phyloP scores from a whole-genome alignment of 2,329 filamentous ascomycete species.

The Thelonectria olida region DNA sequence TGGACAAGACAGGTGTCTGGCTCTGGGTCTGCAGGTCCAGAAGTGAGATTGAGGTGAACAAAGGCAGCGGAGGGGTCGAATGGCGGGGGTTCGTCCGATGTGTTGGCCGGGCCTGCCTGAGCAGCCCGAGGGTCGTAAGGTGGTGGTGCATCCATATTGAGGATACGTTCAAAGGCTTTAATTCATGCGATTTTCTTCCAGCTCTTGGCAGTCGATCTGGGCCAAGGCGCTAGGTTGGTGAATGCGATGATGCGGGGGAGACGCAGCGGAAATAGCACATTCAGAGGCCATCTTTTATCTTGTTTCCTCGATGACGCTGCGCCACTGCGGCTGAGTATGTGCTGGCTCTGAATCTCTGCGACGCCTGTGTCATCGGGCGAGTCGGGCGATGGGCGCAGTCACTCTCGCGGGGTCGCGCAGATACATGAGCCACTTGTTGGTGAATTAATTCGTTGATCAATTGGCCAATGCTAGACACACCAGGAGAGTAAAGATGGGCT shows the following conservation, averaged over 20 bases:
- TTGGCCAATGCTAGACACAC: background rate
- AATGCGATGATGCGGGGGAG: background rate
- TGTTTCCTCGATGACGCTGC: background rate
- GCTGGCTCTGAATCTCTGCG: no score
- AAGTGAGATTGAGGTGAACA: slow-evolving; percentile 24
- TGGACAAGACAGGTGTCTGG: slow-evolving; percentile 51
- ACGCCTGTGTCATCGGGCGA: background rate
- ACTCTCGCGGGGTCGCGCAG: background rate
- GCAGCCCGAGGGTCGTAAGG: slow-evolving; percentile 4
- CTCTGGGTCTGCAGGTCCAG: slow-evolving; percentile 20
- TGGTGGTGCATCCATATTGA: background rate
- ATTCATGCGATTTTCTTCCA: background rate
- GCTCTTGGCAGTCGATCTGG: background rate
- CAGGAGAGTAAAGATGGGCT: background rate
- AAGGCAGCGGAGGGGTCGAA: slow-evolving; percentile 23
- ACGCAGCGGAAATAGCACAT: background rate
- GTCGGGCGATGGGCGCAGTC: background rate
- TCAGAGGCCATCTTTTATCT: background rate
- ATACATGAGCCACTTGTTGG: background rate
- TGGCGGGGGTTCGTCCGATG: background rate
- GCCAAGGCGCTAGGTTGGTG: background rate
- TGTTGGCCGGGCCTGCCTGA: background rate
- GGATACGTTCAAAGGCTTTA: no score
- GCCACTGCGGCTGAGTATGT: slow-evolving; percentile 19
- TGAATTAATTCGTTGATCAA: no score